Percentiles rank a stretch among this genome's conserved stretches.
Conservation (phyloP, 2,329 filamentous ascomycete species). For the Salinomyces thailandicus region DNA sequence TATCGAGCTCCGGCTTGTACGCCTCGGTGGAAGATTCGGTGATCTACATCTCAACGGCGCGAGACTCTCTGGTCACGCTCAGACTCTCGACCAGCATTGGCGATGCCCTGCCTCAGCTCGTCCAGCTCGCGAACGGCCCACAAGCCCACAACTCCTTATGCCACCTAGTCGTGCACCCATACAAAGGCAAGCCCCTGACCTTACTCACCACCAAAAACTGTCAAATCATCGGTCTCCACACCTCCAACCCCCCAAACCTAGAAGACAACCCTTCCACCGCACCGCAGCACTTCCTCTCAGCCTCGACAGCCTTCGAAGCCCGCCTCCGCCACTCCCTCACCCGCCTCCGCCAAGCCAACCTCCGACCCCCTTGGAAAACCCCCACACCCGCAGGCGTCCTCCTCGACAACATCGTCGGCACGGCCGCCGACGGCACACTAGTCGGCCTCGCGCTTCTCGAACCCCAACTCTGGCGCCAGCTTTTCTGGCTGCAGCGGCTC, state of each 20-base stretch:
- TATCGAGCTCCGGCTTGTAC: conserved; percentile 34
- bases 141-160: conserved; percentile 14
- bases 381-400: conserved; percentile 30
- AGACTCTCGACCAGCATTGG: conserved; percentile 24
- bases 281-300: conserved; percentile 7
- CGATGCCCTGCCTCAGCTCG: conserved; percentile 24
- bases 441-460: conserved; percentile 54
- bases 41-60: conserved; percentile 45
- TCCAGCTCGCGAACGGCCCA: conserved; percentile 18
- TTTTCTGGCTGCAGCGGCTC: conserved; percentile 65
- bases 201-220: conserved; percentile 17
- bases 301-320: conserved; percentile 32
- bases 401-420: conserved; percentile 39
- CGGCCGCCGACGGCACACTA: conserved; percentile 43
- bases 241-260: no score
- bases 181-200: conserved; percentile 3
- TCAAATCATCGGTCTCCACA: conserved; percentile 18
- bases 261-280: no score
- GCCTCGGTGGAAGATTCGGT: conserved; percentile 36
- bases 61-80: conserved; percentile 43
- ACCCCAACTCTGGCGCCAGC: conserved; percentile 52
- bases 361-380: conserved; percentile 29
- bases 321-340: conserved; percentile 32
- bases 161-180: conserved; percentile 13
- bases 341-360: conserved; percentile 42